Conservation (phyloP, 23 red algal species). For the Gracilaria domingensis region DNA sequence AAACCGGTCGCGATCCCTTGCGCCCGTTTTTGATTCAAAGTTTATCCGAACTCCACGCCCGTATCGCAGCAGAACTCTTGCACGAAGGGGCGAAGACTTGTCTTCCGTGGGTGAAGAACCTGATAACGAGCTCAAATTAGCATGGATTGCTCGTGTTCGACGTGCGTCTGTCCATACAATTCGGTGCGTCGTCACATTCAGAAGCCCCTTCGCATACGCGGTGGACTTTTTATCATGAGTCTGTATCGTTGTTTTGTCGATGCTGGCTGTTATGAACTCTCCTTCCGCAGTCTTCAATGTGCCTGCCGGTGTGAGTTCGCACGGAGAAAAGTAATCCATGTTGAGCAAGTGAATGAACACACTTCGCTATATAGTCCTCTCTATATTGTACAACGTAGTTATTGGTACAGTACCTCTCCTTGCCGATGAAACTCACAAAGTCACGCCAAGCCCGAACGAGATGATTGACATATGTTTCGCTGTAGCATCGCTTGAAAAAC, state of each 20-base stretch:
- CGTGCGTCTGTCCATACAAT: slow-evolving; percentile 49
- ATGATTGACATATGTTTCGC: no score
- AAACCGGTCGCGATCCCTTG: slow-evolving; percentile 30
- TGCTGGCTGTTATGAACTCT: slow-evolving; percentile 16
- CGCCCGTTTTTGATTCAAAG: slow-evolving; percentile 26
- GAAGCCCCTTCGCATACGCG: slow-evolving; percentile 18
- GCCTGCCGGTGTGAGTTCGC: slow-evolving; percentile 37
- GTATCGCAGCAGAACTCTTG: neutral
- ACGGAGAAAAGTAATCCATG: slow-evolving; percentile 55
- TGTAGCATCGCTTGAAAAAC: no score
- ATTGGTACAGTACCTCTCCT: no score
- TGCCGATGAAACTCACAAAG: no score
- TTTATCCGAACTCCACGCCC: slow-evolving; percentile 49
- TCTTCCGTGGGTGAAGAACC: neutral
- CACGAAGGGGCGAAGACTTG: slow-evolving; percentile 42
- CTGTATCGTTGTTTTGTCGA: slow-evolving; percentile 55
- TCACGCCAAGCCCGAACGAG: no score
- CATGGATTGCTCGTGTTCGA: slow-evolving; percentile 24
- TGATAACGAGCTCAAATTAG: slow-evolving; percentile 2
- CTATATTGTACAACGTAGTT: no score
- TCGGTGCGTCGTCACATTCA: slow-evolving; percentile 75
- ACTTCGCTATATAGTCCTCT: no score
- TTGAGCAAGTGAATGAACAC: neutral
- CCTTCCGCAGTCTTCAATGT: slow-evolving; percentile 40
- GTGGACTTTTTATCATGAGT: slow-evolving; percentile 67